Conservation (phyloP, 768 basidiomycete genomes). For the Arthromyces matolae region DNA sequence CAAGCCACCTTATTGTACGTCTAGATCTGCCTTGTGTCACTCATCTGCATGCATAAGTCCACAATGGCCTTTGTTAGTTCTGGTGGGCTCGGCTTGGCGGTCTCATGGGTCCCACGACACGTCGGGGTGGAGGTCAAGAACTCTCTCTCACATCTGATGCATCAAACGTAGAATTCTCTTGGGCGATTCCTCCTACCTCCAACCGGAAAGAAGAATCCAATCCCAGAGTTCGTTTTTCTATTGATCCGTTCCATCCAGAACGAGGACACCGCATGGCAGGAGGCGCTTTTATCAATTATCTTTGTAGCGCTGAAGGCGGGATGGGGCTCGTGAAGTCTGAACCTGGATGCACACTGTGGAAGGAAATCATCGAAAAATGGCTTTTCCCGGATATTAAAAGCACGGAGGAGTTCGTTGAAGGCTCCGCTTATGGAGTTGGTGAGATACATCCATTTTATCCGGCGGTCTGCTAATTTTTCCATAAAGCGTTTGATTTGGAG, state of each 20-base stretch:
- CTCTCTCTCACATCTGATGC: slow-evolving; percentile 15
- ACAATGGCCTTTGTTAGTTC: neutral
- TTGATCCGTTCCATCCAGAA: slow-evolving; percentile 18
- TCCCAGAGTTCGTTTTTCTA: slow-evolving; percentile 13
- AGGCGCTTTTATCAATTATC: slow-evolving; percentile 11
- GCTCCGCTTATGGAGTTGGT: slow-evolving; percentile 14
- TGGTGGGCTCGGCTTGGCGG: slow-evolving; percentile 19
- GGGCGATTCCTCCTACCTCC: slow-evolving; percentile 13
- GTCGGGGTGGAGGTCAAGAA: slow-evolving; percentile 7
- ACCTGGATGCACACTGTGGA: slow-evolving; percentile 12
- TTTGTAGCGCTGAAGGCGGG: slow-evolving; percentile 11
- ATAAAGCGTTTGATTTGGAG: slow-evolving; percentile 14
- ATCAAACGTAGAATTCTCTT: slow-evolving; percentile 16
- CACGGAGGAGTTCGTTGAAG: slow-evolving; percentile 11
- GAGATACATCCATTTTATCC: neutral
- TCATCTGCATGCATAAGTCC: neutral
- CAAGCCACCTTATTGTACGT: slow-evolving; percentile 14
- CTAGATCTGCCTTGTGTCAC: neutral
- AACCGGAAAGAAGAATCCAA: slow-evolving; percentile 13
- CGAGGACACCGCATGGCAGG: slow-evolving; percentile 13
- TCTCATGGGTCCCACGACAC: slow-evolving; percentile 12
- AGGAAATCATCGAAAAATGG: slow-evolving; percentile 13
- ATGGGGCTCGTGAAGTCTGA: slow-evolving; percentile 12
- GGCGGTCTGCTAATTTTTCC: slow-evolving; percentile 9
- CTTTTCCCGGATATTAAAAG: slow-evolving; percentile 13